A percentile compares a stretch with the other conserved stretches of the same genome.
phyloP scores from a whole-genome alignment of 805 yeast genomes.

The Yarrowia sp. region DNA sequence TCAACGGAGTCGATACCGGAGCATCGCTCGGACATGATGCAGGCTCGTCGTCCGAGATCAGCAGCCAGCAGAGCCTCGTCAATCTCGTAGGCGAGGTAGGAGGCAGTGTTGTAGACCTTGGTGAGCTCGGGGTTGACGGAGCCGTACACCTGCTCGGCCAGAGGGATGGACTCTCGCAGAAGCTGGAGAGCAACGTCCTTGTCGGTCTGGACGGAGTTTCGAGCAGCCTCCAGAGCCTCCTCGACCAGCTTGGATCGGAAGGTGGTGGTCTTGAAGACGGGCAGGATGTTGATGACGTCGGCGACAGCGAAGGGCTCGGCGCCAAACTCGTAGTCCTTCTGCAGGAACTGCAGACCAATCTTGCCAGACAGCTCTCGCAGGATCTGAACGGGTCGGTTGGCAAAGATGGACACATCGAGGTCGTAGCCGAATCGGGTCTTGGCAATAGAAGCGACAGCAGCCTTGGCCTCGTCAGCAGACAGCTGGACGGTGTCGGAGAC shows the following conservation, averaged over 20 bases:
- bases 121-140: conserved; percentile 80
- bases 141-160: conserved; percentile 86
- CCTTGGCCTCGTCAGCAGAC: conserved; percentile 59
- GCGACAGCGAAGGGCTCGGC: conserved; percentile 58
- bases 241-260: conserved; percentile 72
- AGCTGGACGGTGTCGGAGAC: conserved; percentile 45
- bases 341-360: conserved; percentile 86
- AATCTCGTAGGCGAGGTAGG: conserved; percentile 69
- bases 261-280: conserved; percentile 75
- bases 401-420: conserved; percentile 5
- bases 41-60: conserved; percentile 69
- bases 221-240: conserved; percentile 61
- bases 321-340: conserved; percentile 57
- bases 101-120: conserved; percentile 66
- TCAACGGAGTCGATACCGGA: conserved; percentile 83
- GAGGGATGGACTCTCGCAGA: conserved; percentile 70
- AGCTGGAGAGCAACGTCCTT: conserved; percentile 65
- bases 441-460: conserved; percentile 4
- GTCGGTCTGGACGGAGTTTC: conserved; percentile 46
- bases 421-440: conserved; percentile 11
- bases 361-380: conserved; percentile 76
- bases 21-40: conserved; percentile 77
- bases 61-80: conserved; percentile 66
- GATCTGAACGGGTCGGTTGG: conserved; percentile 51
- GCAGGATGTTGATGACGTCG: conserved; percentile 74